Percentiles rank a stretch among this genome's conserved stretches.
phyloP scores from a whole-genome alignment of 257 asterid species.

The Linaria vulgaris region DNA sequence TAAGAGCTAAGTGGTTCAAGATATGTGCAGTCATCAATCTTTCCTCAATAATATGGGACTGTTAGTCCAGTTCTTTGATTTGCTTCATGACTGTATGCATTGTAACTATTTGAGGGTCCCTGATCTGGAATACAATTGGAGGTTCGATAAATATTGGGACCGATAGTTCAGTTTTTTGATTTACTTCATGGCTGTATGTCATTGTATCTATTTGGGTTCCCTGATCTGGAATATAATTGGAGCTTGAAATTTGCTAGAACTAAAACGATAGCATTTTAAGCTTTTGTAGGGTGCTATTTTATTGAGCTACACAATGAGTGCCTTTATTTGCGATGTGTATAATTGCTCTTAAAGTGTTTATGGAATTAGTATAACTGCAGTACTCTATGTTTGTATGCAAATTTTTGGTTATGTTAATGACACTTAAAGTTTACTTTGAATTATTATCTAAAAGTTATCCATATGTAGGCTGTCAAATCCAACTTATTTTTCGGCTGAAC shows the following conservation, averaged over 20 bases:
- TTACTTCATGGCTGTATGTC: neutral
- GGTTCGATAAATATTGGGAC: too few species aligned
- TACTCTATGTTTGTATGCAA: neutral
- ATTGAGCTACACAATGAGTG: neutral
- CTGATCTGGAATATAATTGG: slow-evolving; percentile 5
- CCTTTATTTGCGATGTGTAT: neutral
- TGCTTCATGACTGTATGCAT: neutral
- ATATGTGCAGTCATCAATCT: neutral
- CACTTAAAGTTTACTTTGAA: neutral
- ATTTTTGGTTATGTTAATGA: neutral
- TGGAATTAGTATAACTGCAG: neutral
- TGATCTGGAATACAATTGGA: slow-evolving; percentile 2
- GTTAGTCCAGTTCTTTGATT: neutral
- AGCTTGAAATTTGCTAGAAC: neutral
- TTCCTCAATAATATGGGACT: neutral
- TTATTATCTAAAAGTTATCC: neutral
- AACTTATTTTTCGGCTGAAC: neutral
- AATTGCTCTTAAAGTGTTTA: neutral
- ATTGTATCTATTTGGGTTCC: neutral
- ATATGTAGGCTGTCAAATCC: neutral
- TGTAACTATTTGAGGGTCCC: neutral
- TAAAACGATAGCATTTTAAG: neutral
- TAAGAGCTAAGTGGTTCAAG: neutral
- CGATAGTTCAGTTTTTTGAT: too few species aligned
- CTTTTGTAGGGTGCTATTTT: neutral